Percentiles rank a stretch among this genome's conserved stretches.
These are phyloP conservation scores for Euphorbia celastroides DNA, from an alignment of 441 rosid genomes.

Conservation along the genomic window DNA sequence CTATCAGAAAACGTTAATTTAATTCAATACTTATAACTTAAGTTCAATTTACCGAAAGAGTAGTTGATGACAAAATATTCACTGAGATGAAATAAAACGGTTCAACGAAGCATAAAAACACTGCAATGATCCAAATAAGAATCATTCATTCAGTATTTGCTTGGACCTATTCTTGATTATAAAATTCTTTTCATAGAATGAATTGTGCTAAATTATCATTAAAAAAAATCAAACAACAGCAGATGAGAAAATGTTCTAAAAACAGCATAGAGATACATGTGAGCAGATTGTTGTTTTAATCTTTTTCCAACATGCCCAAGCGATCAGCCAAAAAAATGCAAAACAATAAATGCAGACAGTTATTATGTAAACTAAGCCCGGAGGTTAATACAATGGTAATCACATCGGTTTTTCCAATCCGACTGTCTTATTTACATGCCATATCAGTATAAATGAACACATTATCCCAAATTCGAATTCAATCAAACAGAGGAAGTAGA, in stretches of 20 bases:
- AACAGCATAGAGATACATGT: background rate
- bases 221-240: background rate
- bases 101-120: background rate
- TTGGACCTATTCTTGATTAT: background rate
- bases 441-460: slow-evolving; percentile 16
- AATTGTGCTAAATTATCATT: background rate
- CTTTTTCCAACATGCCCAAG: background rate
- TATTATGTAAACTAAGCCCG: slow-evolving; percentile 14
- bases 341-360: background rate
- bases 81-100: background rate
- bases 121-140: background rate
- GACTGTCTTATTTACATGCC: slow-evolving; percentile 16
- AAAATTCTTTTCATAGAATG: background rate
- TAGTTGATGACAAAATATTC: background rate
- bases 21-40: too few species aligned
- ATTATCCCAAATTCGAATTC: background rate
- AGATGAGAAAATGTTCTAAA: background rate
- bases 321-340: background rate
- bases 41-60: too few species aligned
- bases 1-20: too few species aligned
- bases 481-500: background rate
- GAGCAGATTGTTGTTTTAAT: background rate
- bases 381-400: slow-evolving; percentile 27
- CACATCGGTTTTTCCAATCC: slow-evolving; percentile 28
- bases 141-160: background rate